phyloP scores from a whole-genome alignment of 345 rosid genomes.

The Trapa bicornis region DNA sequence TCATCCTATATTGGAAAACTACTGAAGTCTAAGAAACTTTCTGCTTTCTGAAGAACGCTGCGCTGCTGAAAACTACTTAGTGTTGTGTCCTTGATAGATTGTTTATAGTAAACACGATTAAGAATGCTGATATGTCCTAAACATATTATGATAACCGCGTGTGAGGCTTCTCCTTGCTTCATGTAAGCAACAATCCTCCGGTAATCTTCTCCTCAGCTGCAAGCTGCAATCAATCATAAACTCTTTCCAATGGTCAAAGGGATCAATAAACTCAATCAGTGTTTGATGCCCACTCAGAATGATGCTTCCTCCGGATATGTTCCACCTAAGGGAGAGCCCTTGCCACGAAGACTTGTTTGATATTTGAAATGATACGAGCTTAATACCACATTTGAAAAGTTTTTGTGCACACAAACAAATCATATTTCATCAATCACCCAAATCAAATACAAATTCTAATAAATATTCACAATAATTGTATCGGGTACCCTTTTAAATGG shows the following conservation, averaged over 20 bases:
- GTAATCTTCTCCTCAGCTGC: constrained; percentile 92
- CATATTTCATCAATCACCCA: no score
- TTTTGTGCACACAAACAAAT: no score
- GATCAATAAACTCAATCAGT: background rate
- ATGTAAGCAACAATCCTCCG: constrained; percentile 82
- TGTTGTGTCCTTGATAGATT: background rate
- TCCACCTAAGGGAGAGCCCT: no score
- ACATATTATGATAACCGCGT: constrained; percentile 26
- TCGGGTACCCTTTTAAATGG: no score
- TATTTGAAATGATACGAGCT: no score
- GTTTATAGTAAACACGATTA: background rate
- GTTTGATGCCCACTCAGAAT: no score
- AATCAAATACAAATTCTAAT: no score
- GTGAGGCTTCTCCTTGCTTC: constrained; percentile 84
- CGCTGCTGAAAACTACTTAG: background rate
- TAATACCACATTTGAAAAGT: no score
- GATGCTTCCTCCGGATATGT: no score
- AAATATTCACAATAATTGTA: no score
- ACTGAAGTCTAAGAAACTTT: background rate
- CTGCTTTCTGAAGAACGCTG: background rate
- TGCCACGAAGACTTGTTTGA: no score
- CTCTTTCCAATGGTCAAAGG: background rate
- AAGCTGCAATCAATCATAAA: constrained; percentile 28
- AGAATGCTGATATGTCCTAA: background rate
- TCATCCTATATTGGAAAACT: background rate